These are phyloP conservation scores for Brettanomyces nanus DNA, from an alignment of 805 yeast genomes.

Conservation along the genomic window DNA sequence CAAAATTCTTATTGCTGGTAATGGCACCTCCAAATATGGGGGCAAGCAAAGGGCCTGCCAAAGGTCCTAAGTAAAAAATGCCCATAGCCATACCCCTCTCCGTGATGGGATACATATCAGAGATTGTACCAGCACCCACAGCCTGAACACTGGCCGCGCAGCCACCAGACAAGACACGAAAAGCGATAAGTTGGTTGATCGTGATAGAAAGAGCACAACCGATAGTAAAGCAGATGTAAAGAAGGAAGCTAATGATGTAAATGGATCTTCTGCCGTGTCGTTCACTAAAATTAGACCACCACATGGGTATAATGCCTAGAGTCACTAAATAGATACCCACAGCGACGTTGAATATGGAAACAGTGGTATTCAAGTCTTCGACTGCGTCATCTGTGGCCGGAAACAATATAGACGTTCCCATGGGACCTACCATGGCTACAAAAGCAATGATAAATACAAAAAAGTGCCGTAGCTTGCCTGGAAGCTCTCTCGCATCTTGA, in stretches of 20 bases:
- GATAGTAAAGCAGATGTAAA: constrained; percentile 58
- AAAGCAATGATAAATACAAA: constrained; percentile 60
- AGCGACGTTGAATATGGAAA: constrained; percentile 60
- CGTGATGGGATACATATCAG: constrained; percentile 59
- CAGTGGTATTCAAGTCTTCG: constrained; percentile 44
- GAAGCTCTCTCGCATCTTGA: constrained; percentile 61
- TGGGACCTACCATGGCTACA: constrained; percentile 77
- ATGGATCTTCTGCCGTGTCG: constrained; percentile 66
- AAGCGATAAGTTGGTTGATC: constrained; percentile 54
- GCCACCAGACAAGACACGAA: constrained; percentile 71
- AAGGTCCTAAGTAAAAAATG: constrained; percentile 69
- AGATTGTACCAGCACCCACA: constrained; percentile 83
- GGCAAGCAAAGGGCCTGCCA: constrained; percentile 70
- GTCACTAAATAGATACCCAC: constrained; percentile 73
- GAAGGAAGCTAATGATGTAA: constrained; percentile 56
- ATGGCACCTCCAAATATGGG: constrained; percentile 79
- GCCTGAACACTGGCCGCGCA: constrained; percentile 81
- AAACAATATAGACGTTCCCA: constrained; percentile 78
- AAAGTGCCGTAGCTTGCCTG: constrained; percentile 37
- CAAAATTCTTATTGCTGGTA: constrained; percentile 47
- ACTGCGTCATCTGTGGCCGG: constrained; percentile 67
- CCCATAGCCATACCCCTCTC: constrained; percentile 79
- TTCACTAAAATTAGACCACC: constrained; percentile 86
- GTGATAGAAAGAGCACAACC: constrained; percentile 63
- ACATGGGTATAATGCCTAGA: constrained; percentile 72